These are phyloP conservation scores for Sanghuangporus sanghuang DNA, from an alignment of 1,284 basidiomycete genomes.

Conservation along the genomic window DNA sequence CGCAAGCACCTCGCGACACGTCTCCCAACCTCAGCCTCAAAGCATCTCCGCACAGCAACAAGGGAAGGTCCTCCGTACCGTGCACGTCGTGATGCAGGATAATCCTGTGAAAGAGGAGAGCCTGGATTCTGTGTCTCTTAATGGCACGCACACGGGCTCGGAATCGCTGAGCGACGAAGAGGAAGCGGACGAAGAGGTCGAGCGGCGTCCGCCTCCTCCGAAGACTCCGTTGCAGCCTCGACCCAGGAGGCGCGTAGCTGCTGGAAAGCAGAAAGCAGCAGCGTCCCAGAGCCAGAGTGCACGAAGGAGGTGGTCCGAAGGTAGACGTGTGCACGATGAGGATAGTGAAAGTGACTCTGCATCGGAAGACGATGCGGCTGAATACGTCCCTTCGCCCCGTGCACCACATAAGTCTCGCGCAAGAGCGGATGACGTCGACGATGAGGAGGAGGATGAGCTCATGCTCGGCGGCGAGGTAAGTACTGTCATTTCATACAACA, in stretches of 20 bases:
- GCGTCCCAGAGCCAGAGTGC: background rate
- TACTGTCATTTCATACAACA: background rate
- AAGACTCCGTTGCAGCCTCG: background rate
- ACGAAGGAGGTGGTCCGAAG: slow-evolving; percentile 7
- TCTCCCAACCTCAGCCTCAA: slow-evolving; percentile 17
- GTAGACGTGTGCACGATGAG: slow-evolving; percentile 3
- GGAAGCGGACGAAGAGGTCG: background rate
- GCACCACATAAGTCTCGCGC: background rate
- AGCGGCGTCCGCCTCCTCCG: background rate
- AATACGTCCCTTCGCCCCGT: background rate
- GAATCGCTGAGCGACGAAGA: slow-evolving; percentile 15
- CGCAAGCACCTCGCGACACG: slow-evolving; percentile 1
- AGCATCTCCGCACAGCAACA: background rate
- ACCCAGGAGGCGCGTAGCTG: background rate
- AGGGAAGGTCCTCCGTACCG: slow-evolving; percentile 33
- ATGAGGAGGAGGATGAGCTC: slow-evolving; percentile 16
- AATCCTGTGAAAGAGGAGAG: slow-evolving; percentile 42
- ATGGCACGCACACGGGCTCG: background rate
- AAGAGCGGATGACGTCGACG: slow-evolving; percentile 6
- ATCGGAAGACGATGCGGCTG: background rate
- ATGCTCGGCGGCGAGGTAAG: slow-evolving; percentile 11
- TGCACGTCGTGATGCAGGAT: slow-evolving; percentile 36
- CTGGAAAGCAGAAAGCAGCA: background rate
- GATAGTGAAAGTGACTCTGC: background rate
- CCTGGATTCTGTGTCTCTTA: slow-evolving; percentile 19